These are phyloP conservation scores for Penicillium cosmopolitanum DNA, from an alignment of 495 filamentous ascomycete genomes.

Conservation along the genomic window DNA sequence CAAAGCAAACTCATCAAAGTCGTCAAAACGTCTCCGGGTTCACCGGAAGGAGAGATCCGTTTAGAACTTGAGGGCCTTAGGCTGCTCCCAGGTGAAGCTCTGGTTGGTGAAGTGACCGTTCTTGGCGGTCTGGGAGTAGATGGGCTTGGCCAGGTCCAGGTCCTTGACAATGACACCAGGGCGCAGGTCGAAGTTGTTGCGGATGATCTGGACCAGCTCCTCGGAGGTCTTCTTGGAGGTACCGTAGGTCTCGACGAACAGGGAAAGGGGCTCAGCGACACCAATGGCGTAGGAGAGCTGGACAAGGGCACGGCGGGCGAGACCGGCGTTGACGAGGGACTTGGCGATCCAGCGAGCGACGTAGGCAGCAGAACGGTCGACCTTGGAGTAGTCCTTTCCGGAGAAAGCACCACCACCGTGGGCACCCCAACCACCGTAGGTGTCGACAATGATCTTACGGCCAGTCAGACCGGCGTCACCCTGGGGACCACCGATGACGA, in stretches of 20 bases:
- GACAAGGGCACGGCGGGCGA: slow-evolving; percentile 89
- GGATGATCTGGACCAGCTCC: slow-evolving; percentile 92
- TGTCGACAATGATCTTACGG: slow-evolving; percentile 99
- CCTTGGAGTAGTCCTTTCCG: slow-evolving; percentile 99
- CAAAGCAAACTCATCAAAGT: slow-evolving; percentile 61
- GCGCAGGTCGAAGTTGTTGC: slow-evolving; percentile 92
- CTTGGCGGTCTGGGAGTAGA: slow-evolving; percentile 98
- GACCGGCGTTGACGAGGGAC: slow-evolving; percentile 86
- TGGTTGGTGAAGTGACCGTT: slow-evolving; percentile 99
- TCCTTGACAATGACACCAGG: slow-evolving; percentile 98
- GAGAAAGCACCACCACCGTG: slow-evolving; percentile 99
- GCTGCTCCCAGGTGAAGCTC: slow-evolving; percentile 96
- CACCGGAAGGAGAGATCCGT: slow-evolving; percentile 27
- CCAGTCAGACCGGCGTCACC: slow-evolving; percentile 98
- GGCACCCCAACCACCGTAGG: slow-evolving; percentile 99
- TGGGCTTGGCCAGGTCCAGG: slow-evolving; percentile 90
- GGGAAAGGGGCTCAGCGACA: slow-evolving; percentile 94
- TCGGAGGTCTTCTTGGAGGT: slow-evolving; percentile 81
- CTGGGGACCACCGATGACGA: slow-evolving; percentile 99
- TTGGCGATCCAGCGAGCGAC: slow-evolving; percentile 98
- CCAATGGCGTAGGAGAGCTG: slow-evolving; percentile 99
- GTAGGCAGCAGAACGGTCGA: slow-evolving; percentile 97
- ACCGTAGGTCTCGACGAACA: slow-evolving; percentile 65
- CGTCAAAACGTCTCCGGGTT: slow-evolving; percentile 41
- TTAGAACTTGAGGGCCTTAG: slow-evolving; percentile 91